Evolutionary conservation across 2,329 filamentous ascomycete genomes (phyloP).

Genomic region (Alternaria sp.): DNA sequence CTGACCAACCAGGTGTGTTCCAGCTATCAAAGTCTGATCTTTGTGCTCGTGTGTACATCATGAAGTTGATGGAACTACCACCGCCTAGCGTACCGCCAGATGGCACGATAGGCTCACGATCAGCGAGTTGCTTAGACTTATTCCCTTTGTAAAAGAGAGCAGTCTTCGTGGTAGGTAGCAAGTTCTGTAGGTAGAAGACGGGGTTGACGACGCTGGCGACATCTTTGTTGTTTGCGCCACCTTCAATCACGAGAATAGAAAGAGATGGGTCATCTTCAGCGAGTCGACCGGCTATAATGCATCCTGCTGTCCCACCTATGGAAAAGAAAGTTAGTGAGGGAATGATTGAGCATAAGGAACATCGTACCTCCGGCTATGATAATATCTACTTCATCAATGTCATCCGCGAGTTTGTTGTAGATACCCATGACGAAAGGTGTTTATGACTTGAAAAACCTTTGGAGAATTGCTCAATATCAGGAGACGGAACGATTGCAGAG

Average conservation of each 20-base stretch:
- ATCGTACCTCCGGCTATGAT: slow-evolving; percentile 60
- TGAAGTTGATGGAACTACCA: slow-evolving; percentile 56
- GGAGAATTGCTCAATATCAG: neutral
- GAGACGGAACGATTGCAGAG: neutral
- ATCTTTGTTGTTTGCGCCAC: slow-evolving; percentile 62
- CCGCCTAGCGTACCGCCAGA: slow-evolving; percentile 67
- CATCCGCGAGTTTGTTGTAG: slow-evolving; percentile 49
- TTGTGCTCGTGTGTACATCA: slow-evolving; percentile 57
- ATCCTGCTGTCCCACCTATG: slow-evolving; percentile 51
- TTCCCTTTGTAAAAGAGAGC: slow-evolving; percentile 63
- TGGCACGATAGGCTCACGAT: slow-evolving; percentile 56
- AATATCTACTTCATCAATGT: slow-evolving; percentile 58
- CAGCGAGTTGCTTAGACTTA: slow-evolving; percentile 56
- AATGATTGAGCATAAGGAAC: neutral
- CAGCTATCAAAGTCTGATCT: slow-evolving; percentile 61
- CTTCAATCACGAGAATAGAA: slow-evolving; percentile 59
- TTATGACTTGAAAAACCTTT: neutral
- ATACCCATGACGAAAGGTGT: slow-evolving; percentile 28
- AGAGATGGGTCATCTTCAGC: slow-evolving; percentile 49
- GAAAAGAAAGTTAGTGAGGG: neutral
- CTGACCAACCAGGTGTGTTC: slow-evolving; percentile 61
- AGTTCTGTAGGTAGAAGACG: slow-evolving; percentile 59
- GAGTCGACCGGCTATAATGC: slow-evolving; percentile 56
- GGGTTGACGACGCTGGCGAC: slow-evolving; percentile 61
- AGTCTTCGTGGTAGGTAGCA: slow-evolving; percentile 59